Evolutionary conservation across 2,329 filamentous ascomycete species (phyloP).

Genomic region (Didymellaceae sp.): DNA sequence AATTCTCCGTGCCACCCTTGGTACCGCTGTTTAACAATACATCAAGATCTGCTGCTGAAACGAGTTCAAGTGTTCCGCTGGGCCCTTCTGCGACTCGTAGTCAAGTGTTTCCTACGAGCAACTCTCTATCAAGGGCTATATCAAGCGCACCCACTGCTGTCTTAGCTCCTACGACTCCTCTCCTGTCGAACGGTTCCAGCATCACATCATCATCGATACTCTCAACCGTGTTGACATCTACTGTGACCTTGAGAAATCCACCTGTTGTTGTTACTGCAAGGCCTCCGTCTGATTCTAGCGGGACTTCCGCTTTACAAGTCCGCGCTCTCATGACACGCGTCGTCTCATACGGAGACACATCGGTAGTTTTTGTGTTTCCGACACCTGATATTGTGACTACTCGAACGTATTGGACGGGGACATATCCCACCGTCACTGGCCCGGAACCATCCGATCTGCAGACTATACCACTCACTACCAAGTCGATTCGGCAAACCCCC

Average conservation of each 20-base stretch:
- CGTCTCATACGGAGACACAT: conserved; percentile 31
- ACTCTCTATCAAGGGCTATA: background rate
- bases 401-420: conserved; percentile 43
- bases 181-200: background rate
- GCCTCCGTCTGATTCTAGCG: background rate
- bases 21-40: background rate
- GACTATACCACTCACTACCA: conserved; percentile 30
- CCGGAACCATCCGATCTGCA: conserved; percentile 33
- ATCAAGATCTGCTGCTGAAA: no score
- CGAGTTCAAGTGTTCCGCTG: background rate
- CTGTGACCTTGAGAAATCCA: background rate
- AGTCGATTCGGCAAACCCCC: conserved; percentile 28
- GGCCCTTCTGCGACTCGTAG: background rate
- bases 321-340: conserved; percentile 32
- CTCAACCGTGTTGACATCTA: background rate
- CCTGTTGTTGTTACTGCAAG: background rate
- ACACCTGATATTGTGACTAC: conserved; percentile 39
- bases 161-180: no score
- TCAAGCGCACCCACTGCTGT: background rate
- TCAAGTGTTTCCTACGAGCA: background rate
- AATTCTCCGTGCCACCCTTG: background rate
- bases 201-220: background rate
- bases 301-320: conserved; percentile 3
- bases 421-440: conserved; percentile 36
- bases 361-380: conserved; percentile 39